phyloP scores from a whole-genome alignment of 2,329 filamentous ascomycete species.

The Fusarium bactridioides region DNA sequence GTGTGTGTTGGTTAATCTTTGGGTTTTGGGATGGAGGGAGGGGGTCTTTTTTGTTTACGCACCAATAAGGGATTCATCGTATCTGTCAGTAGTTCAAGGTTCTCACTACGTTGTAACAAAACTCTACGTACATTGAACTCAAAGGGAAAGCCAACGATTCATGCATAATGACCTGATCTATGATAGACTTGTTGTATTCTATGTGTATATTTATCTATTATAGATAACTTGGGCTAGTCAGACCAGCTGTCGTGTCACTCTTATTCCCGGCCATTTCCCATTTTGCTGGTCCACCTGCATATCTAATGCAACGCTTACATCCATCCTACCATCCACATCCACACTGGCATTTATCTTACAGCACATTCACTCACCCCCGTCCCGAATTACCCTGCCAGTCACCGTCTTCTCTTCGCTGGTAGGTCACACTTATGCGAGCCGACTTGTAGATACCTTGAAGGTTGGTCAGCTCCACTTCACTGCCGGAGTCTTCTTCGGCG shows the following conservation, averaged over 20 bases:
- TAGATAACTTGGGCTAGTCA: background rate
- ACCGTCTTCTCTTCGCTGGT: conserved; percentile 12
- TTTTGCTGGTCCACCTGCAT: background rate
- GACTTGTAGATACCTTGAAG: conserved; percentile 36
- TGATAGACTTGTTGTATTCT: background rate
- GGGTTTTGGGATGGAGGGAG: background rate
- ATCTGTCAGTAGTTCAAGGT: background rate
- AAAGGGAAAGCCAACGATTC: rapidly evolving
- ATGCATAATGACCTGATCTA: background rate
- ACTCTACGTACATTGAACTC: rapidly evolving
- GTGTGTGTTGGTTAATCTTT: conserved; percentile 9
- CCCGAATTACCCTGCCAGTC: background rate
- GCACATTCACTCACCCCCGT: background rate
- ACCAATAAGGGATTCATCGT: background rate
- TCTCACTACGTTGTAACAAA: background rate
- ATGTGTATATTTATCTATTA: background rate
- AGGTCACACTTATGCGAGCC: conserved; percentile 34
- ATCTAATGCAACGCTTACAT: background rate
- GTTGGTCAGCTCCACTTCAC: conserved; percentile 36
- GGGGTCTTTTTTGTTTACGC: background rate
- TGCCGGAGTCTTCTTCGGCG: conserved; percentile 31
- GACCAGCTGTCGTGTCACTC: background rate
- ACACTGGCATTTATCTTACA: background rate
- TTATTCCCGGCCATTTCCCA: background rate
- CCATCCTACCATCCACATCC: background rate